Percentiles rank a stretch among this genome's conserved stretches.
phyloP scores from a whole-genome alignment of 768 basidiomycete genomes.

The Leccinum variicolor region DNA sequence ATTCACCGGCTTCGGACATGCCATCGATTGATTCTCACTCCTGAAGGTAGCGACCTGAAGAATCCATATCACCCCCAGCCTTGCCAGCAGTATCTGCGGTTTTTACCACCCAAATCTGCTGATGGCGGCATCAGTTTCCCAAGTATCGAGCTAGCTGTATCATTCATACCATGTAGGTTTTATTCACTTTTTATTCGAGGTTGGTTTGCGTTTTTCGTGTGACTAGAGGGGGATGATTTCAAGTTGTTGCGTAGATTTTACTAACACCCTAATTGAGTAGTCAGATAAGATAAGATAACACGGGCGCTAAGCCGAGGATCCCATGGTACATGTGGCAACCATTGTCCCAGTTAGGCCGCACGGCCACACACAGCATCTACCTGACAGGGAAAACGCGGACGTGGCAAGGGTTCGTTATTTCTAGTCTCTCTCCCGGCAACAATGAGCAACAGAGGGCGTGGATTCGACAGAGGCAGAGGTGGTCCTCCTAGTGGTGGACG shows the following conservation, averaged over 20 bases:
- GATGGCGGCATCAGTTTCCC: not conserved
- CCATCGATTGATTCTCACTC: not conserved
- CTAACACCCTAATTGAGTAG: too few relatives aligned
- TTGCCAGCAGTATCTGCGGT: not conserved
- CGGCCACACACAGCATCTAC: constrained; percentile 19
- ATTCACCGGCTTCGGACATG: not conserved
- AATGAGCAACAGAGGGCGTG: constrained; percentile 41
- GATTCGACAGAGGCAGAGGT: constrained; percentile 37
- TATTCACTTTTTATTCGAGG: not conserved
- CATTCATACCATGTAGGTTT: not conserved
- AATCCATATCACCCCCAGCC: not conserved
- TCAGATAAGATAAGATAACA: constrained; percentile 26
- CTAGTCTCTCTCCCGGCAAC: not conserved
- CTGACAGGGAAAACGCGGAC: constrained; percentile 7
- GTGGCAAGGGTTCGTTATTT: not conserved
- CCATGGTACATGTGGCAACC: constrained; percentile 6
- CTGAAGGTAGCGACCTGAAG: not conserved
- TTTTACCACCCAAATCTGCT: not conserved
- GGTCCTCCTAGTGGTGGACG: constrained; percentile 27
- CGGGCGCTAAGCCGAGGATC: not conserved
- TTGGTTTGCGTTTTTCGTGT: not conserved
- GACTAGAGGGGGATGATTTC: not conserved
- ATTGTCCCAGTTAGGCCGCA: constrained; percentile 3
- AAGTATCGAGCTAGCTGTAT: not conserved
- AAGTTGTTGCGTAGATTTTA: not conserved